Evolutionary conservation across 352 stramenopile genomes (phyloP), one percentile per base, ranked within the genome.

Genomic region (Saprolegnia parasitica): DNA sequence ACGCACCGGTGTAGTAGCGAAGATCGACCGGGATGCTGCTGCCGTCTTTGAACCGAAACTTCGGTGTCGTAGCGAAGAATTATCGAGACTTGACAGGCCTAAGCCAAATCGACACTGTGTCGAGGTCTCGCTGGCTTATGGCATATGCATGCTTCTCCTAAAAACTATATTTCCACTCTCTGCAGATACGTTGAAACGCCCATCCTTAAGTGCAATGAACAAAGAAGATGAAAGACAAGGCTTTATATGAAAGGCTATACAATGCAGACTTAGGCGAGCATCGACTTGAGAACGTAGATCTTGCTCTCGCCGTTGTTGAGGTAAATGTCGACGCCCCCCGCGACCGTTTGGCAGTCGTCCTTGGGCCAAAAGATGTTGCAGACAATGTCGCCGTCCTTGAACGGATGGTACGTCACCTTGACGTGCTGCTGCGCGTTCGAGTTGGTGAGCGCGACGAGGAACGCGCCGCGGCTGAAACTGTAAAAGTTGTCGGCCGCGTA

Each of bases 361-460:
- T 55, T 65, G 5, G 67, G 20, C 23, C 21, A 60, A 37, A 73
- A 73, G 8, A 72, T n/a, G 65, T 73, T 72, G 65, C 64, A 73
- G 16, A 73, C 26, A 24, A 32, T 9, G 4, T 20, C 16, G 29
- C 67, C 67, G 29, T 32, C 45, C 10, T 37, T n/a, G 10, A 61
- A 73, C 46, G 67, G 64, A 18, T 63, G 23, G 39, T 72, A 73
- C 5, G 67, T 67, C 32, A 73, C 67, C 32, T 62, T 62, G 26
- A 46, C 5, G 37, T 21, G n/a, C 29, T 64, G n/a, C n/a, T 65
- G 37, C 8, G 16, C 55, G 18, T 73, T 72, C 24, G 37, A 50
- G 55, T 73, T 73, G 24, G 67, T 73, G 32, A 52, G 18, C 5
- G 65, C 61, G 6, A 73, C 67, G 24, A 73, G 50, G 8, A 58